Evolutionary conservation across 768 basidiomycete species (phyloP).

Genomic region (Amanita rubescens): DNA sequence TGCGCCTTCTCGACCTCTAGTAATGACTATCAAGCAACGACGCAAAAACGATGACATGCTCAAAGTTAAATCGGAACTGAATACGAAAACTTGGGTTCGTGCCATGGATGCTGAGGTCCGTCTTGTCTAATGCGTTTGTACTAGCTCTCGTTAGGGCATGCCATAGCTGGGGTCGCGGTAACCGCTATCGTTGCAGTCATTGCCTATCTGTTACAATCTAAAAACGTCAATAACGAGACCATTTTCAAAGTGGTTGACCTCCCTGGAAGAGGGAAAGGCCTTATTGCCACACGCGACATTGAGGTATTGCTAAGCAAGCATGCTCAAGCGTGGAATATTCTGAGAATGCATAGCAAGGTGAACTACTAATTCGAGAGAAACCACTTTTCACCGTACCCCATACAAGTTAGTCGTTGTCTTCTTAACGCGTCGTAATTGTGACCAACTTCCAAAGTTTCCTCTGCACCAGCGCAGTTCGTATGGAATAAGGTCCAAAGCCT

Average conservation of each 20-base stretch:
- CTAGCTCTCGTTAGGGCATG: slow-evolving; percentile 1
- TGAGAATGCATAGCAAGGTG: slow-evolving; percentile 40
- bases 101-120: not conserved
- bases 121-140: not conserved
- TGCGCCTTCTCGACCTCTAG: not conserved
- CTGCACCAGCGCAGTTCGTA: slow-evolving; percentile 41
- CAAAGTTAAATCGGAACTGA: not conserved
- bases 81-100: not conserved
- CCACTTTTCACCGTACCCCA: slow-evolving; percentile 48
- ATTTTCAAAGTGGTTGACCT: slow-evolving; percentile 38
- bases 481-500: slow-evolving; percentile 26
- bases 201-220: not conserved
- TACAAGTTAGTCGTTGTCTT: slow-evolving; percentile 30
- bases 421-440: not conserved
- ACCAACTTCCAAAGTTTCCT: slow-evolving; percentile 25
- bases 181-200: not conserved
- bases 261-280: slow-evolving; percentile 49
- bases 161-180: not conserved
- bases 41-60: not conserved
- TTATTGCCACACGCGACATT: slow-evolving; percentile 45
- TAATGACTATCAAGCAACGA: not conserved
- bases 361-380: slow-evolving; percentile 46
- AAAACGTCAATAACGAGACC: not conserved
- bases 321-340: not conserved
- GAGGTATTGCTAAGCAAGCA: slow-evolving; percentile 23